A percentile compares a stretch with the other conserved stretches of the same genome.
These are phyloP conservation scores for Parmelia sp. DNA, from an alignment of 495 filamentous ascomycete species.

Conservation along the genomic window DNA sequence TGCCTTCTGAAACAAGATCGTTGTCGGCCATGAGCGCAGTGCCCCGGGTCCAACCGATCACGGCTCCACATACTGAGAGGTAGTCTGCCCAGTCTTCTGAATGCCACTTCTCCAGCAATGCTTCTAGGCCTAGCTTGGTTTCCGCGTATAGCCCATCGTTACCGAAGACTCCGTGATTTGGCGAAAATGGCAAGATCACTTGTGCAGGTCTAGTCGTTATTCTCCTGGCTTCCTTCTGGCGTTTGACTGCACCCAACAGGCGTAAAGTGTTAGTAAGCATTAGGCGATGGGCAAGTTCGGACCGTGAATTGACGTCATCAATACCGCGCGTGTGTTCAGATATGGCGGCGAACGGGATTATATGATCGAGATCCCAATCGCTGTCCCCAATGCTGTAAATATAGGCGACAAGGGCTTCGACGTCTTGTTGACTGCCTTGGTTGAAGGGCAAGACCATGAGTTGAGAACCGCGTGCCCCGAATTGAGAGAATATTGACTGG, in stretches of 20 bases:
- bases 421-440: slow-evolving; percentile 95
- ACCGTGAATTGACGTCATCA: slow-evolving; percentile 94
- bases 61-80: slow-evolving; percentile 95
- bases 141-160: slow-evolving; percentile 99
- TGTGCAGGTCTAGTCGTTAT: slow-evolving; percentile 94
- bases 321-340: slow-evolving; percentile 97
- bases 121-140: slow-evolving; percentile 94
- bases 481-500: slow-evolving; percentile 94
- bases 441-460: slow-evolving; percentile 98
- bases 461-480: slow-evolving; percentile 87
- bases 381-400: slow-evolving; percentile 93
- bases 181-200: slow-evolving; percentile 90
- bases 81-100: slow-evolving; percentile 96
- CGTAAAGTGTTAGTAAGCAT: slow-evolving; percentile 97
- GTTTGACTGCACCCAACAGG: slow-evolving; percentile 82
- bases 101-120: slow-evolving; percentile 96
- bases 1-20: slow-evolving; percentile 93
- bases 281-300: slow-evolving; percentile 95
- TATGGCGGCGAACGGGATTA: slow-evolving; percentile 96
- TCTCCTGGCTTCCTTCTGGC: slow-evolving; percentile 75
- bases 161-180: slow-evolving; percentile 97
- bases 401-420: slow-evolving; percentile 89
- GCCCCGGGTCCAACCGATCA: slow-evolving; percentile 98
- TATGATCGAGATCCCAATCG: slow-evolving; percentile 95
- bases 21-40: slow-evolving; percentile 98